Evolutionary conservation across 257 asterid genomes (phyloP).

Genomic region (Pogostemon cablin): DNA sequence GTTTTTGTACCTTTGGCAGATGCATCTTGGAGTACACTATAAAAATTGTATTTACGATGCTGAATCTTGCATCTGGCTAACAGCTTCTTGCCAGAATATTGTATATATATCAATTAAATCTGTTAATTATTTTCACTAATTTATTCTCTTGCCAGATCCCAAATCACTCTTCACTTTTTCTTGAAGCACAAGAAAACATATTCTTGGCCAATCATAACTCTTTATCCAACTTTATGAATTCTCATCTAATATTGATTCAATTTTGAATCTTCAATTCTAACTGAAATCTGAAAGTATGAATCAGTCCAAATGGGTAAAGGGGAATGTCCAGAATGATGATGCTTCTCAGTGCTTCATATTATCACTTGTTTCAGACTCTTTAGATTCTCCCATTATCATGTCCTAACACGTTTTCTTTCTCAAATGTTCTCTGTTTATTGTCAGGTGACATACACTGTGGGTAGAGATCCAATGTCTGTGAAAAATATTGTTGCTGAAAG

Average conservation of each 20-base stretch:
- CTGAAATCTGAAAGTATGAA: neutral
- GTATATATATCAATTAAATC: neutral
- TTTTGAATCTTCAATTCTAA: constrained; percentile 1
- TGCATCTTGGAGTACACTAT: neutral
- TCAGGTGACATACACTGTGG: constrained; percentile 93
- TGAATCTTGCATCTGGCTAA: constrained; percentile 6
- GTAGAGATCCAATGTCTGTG: constrained; percentile 79
- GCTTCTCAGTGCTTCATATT: neutral
- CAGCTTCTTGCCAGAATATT: neutral
- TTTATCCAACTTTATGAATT: neutral
- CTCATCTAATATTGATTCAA: neutral
- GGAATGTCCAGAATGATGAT: constrained; percentile 1
- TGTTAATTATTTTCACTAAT: neutral
- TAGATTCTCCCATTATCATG: constrained; percentile 19
- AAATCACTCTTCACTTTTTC: neutral
- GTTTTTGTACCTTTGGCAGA: neutral
- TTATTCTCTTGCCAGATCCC: too few species aligned
- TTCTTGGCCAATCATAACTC: neutral
- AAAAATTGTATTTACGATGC: constrained; percentile 5
- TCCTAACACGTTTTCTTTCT: constrained; percentile 24
- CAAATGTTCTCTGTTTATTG: constrained; percentile 26
- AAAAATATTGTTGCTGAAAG: constrained; percentile 73
- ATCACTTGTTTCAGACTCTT: constrained; percentile 19
- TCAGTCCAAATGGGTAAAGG: neutral
- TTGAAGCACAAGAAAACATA: neutral